These are phyloP conservation scores for Phragmites australis DNA, from an alignment of 176 grass and related monocot species.

Conservation along the genomic window DNA sequence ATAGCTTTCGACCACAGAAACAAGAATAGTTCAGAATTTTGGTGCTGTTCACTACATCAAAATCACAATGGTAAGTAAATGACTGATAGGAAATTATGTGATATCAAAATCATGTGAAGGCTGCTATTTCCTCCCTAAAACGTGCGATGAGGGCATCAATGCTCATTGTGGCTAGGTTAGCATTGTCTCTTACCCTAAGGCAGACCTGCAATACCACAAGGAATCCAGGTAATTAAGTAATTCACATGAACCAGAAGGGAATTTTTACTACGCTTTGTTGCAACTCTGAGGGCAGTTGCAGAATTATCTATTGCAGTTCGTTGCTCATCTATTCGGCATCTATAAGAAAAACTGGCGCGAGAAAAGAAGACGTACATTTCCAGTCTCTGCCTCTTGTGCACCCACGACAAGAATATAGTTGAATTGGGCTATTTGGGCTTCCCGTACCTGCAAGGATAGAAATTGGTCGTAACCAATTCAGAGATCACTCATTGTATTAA, in stretches of 20 bases:
- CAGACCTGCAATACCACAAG: constrained; percentile 54
- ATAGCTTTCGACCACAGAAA: constrained; percentile 11
- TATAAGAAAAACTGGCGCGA: neutral
- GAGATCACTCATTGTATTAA: neutral
- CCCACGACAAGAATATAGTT: constrained; percentile 98
- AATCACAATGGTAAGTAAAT: constrained; percentile 12
- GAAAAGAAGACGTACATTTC: constrained; percentile 48
- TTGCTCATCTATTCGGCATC: neutral
- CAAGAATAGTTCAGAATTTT: neutral
- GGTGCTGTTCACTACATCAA: neutral
- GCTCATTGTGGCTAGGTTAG: constrained; percentile 56
- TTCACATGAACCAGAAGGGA: neutral
- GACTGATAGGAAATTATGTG: neutral
- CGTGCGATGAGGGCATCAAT: constrained; percentile 56
- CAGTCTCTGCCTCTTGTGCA: constrained; percentile 74
- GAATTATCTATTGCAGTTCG: neutral
- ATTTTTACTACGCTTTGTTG: no score
- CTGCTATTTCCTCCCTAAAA: constrained; percentile 62
- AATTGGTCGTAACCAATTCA: constrained; percentile 25
- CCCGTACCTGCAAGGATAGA: constrained; percentile 63
- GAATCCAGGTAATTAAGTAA: constrained; percentile 6
- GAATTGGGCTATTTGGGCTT: constrained; percentile 89
- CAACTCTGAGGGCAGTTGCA: neutral
- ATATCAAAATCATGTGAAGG: constrained; percentile 53
- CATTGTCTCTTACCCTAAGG: constrained; percentile 76